phyloP scores from a whole-genome alignment of 257 asterid genomes.

The Nemophila menziesii region DNA sequence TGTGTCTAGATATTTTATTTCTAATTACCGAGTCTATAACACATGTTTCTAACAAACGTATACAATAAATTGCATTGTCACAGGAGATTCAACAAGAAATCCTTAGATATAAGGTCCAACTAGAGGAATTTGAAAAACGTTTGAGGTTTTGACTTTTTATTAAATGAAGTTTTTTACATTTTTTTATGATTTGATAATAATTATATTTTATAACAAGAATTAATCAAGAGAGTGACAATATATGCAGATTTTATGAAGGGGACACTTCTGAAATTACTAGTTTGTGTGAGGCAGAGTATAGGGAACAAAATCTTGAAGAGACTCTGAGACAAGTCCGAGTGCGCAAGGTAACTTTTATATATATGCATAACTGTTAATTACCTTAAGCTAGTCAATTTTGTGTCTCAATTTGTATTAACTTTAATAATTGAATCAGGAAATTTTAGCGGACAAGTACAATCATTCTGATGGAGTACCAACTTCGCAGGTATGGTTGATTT shows the following conservation, averaged over 20 bases:
- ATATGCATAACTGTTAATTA: too few relatives aligned
- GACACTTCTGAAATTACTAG: constrained; percentile 47
- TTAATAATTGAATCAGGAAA: constrained; percentile 24
- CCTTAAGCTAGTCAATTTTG: too few relatives aligned
- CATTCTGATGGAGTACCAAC: constrained; percentile 28
- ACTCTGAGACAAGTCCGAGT: constrained; percentile 51
- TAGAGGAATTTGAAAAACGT: constrained; percentile 58
- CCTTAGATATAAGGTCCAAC: constrained; percentile 41
- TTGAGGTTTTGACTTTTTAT: constrained; percentile 32
- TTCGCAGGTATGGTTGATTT: constrained; percentile 30
- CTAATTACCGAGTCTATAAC: too few relatives aligned
- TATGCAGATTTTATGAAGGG: constrained; percentile 52
- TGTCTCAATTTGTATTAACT: background rate
- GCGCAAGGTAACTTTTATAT: constrained; percentile 38
- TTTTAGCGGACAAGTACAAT: constrained; percentile 41
- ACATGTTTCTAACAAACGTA: too few relatives aligned
- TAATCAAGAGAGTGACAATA: background rate
- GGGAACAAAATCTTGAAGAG: constrained; percentile 65
- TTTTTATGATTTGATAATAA: background rate
- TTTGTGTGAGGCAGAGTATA: constrained; percentile 54
- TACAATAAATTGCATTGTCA: background rate
- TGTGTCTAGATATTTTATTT: background rate
- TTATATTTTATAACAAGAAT: background rate
- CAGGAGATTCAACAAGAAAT: constrained; percentile 77
- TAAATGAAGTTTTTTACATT: background rate